Evolutionary conservation across 305 asterid species (phyloP).

Genomic region (Ilex paraguariensis): DNA sequence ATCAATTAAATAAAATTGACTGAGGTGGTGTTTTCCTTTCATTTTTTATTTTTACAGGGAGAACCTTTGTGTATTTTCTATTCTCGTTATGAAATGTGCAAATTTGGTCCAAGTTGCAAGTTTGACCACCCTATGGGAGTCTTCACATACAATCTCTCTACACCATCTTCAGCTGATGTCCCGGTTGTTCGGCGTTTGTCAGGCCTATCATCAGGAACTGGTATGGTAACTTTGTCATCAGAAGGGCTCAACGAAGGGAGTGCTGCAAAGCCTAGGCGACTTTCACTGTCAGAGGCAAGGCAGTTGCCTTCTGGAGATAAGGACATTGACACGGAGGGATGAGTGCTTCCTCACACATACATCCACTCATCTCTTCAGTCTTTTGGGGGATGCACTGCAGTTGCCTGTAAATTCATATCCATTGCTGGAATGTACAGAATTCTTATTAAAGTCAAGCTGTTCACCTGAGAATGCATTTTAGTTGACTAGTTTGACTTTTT

Average conservation of each 20-base stretch:
- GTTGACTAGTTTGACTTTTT: slow-evolving; percentile 44
- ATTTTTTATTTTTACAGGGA: slow-evolving; percentile 50
- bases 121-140: slow-evolving; percentile 97
- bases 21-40: slow-evolving; percentile 16
- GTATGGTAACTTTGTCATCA: slow-evolving; percentile 53
- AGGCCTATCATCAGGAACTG: slow-evolving; percentile 72
- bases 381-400: slow-evolving; percentile 43
- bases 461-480: slow-evolving; percentile 39
- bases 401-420: slow-evolving; percentile 74
- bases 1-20: slow-evolving; percentile 1
- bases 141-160: slow-evolving; percentile 54
- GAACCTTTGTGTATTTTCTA: slow-evolving; percentile 93
- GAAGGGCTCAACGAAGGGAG: slow-evolving; percentile 63
- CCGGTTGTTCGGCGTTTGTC: slow-evolving; percentile 51
- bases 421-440: slow-evolving; percentile 65
- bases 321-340: slow-evolving; percentile 77
- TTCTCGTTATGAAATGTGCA: slow-evolving; percentile 96
- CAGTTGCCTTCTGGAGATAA: slow-evolving; percentile 72
- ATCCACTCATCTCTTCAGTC: slow-evolving; percentile 37
- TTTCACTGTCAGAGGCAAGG: slow-evolving; percentile 66
- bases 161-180: slow-evolving; percentile 54
- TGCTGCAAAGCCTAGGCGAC: slow-evolving; percentile 58
- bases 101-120: slow-evolving; percentile 99
- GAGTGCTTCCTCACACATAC: slow-evolving; percentile 32
- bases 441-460: slow-evolving; percentile 41